Evolutionary conservation across 2,329 filamentous ascomycete species (phyloP).

Genomic region (Xylaria sp.): DNA sequence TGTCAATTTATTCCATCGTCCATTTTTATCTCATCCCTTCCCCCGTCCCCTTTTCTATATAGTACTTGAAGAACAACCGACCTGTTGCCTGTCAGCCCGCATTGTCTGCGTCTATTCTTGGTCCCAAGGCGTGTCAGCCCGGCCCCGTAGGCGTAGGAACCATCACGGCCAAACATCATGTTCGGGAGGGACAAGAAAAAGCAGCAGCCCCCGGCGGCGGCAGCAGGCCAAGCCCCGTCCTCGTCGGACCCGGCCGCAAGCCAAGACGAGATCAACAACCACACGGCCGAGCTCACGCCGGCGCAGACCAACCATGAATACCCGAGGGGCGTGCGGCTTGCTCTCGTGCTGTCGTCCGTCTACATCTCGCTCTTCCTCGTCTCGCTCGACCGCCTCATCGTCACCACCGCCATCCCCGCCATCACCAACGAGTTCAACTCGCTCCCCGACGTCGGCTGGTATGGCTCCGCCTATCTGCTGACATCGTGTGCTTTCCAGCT

Average conservation of each 20-base stretch:
- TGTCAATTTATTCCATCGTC: neutral
- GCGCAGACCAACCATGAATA: slow-evolving; percentile 47
- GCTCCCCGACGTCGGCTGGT: slow-evolving; percentile 55
- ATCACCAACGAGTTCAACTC: slow-evolving; percentile 55
- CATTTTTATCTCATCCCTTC: neutral
- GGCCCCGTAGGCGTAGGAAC: neutral
- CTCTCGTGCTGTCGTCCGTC: slow-evolving; percentile 50
- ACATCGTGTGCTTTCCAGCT: slow-evolving; percentile 55
- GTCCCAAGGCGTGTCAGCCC: neutral
- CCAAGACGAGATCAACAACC: slow-evolving; percentile 9
- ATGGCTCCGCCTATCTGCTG: slow-evolving; percentile 54
- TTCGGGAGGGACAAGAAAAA: slow-evolving; percentile 37
- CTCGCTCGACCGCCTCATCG: slow-evolving; percentile 53
- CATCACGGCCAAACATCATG: slow-evolving; percentile 5
- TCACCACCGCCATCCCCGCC: slow-evolving; percentile 54
- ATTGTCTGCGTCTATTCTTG: neutral
- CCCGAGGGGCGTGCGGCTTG: slow-evolving; percentile 50
- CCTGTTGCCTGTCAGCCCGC: neutral
- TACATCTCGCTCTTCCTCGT: slow-evolving; percentile 55
- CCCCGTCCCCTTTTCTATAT: neutral
- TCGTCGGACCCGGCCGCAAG: slow-evolving; percentile 13
- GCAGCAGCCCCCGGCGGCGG: slow-evolving; percentile 15
- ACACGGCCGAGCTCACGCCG: slow-evolving; percentile 23
- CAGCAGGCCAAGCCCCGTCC: slow-evolving; percentile 9
- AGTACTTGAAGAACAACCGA: too few species aligned